Base-by-base conservation (phyloP, 2,329 filamentous ascomycete genomes). In the Dactylellina parvicollis region DNA sequence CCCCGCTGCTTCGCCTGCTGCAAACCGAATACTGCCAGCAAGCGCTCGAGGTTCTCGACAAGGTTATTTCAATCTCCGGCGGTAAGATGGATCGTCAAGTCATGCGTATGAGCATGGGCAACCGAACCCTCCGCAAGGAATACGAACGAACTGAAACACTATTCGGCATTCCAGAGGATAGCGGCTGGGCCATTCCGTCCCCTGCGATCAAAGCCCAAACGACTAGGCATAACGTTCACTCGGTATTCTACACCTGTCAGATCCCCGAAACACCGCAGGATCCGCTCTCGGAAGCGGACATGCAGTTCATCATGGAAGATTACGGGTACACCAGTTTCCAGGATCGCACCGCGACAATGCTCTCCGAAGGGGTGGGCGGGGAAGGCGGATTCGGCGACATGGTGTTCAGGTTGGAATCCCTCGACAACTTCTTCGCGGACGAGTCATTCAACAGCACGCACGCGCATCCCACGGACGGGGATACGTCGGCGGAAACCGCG, bases 101-200 rank as follows among this genome's bases (percentile, higher is more conserved):
- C 79, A 83, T 99, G 69, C 88, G 95, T 38, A 99, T 99, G 96
- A 98, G 94, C 81, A 97, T 99, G 92, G 93, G 92, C 3, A 90
- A 91, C 10, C 89, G 91, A 0, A 92, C 92, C 1, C 90, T 95
- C 54, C 89, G 92, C 52, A 98, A 97, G 79, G 93, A 98, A 81
- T 98, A 96, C 77, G 94, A 96, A 79, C 89, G 91, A 20, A 96
- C 92, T 0, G 91, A 96, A 80, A 97, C 92, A 78, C 82, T 99
- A 32, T 99, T 98, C 80, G 96, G 96, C 26, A 98, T 99, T 69
- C 95, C 95, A 0, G 94, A 98, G 79, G 89, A 92, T 20, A 95
- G 92, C 14, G 95, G 95, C 1, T 99, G 95, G 95, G 95, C 95
- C 0, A 92, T 99, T 46, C 94, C 95, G 0, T 88, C 96, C 79